Conservation (phyloP, 208 protist species). For the Leishmania guyanensis region DNA sequence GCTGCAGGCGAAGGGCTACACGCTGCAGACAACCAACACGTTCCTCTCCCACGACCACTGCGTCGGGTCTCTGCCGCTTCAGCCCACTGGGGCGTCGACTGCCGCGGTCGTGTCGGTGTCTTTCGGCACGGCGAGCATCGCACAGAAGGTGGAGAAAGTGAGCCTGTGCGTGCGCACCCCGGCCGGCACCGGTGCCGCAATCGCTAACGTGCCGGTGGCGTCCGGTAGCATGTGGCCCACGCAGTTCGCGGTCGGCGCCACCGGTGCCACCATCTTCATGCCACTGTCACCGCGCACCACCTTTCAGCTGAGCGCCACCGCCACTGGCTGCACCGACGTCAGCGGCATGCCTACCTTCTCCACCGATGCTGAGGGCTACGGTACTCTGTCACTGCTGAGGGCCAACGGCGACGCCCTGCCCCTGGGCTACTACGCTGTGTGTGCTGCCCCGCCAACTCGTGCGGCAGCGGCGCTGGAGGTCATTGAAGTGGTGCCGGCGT, state of each 20-base stretch:
- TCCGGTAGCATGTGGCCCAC: slow-evolving; percentile 43
- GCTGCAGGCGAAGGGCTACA: slow-evolving; percentile 40
- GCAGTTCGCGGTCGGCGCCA: slow-evolving; percentile 41
- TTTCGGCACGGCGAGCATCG: slow-evolving; percentile 31
- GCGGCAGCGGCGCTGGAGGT: background rate
- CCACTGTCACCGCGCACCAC: slow-evolving; percentile 12
- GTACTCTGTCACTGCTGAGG: slow-evolving; percentile 29
- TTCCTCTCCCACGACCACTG: slow-evolving; percentile 55
- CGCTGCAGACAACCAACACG: slow-evolving; percentile 32
- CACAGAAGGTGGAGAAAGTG: slow-evolving; percentile 23
- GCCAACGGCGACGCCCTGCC: slow-evolving; percentile 26
- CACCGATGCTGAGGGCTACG: slow-evolving; percentile 49
- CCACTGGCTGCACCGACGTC: background rate
- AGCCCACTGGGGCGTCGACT: slow-evolving; percentile 27
- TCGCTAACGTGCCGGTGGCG: slow-evolving; percentile 34
- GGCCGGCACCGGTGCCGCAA: slow-evolving; percentile 21
- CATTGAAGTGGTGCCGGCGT: slow-evolving; percentile 7
- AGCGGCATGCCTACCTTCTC: slow-evolving; percentile 4
- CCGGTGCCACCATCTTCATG: slow-evolving; percentile 7
- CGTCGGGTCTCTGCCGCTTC: slow-evolving; percentile 14
- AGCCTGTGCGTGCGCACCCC: slow-evolving; percentile 49
- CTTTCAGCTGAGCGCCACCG: slow-evolving; percentile 30
- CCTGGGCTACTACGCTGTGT: slow-evolving; percentile 49
- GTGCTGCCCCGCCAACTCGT: slow-evolving; percentile 15
- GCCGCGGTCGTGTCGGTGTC: slow-evolving; percentile 19